Conservation (phyloP, 75 land plant species). For the Cunninghamia lanceolata region DNA sequence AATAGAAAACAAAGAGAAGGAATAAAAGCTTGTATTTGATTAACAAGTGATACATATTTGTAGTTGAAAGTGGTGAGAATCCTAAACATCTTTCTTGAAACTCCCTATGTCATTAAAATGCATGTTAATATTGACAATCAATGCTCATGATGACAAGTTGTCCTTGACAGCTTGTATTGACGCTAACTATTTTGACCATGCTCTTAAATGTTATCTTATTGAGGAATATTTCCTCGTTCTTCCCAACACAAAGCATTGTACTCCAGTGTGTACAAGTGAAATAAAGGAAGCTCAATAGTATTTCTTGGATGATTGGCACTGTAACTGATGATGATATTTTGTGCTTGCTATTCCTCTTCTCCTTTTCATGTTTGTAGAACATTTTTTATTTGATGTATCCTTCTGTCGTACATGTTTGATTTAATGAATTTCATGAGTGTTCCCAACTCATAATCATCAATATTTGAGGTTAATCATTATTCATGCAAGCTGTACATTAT, state of each 20-base stretch:
- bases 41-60: neutral
- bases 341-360: neutral
- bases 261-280: neutral
- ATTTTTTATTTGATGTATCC: neutral
- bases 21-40: neutral
- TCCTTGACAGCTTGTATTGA: too few relatives aligned
- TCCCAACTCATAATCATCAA: neutral
- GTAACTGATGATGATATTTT: neutral
- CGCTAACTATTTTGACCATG: too few relatives aligned
- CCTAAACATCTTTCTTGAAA: too few relatives aligned
- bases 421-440: neutral
- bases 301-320: neutral
- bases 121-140: neutral
- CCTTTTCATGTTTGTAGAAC: too few relatives aligned
- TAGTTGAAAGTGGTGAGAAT: neutral
- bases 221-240: neutral
- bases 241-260: neutral
- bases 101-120: neutral
- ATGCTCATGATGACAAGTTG: too few relatives aligned
- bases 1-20: too few relatives aligned
- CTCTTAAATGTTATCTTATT: too few relatives aligned
- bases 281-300: too few relatives aligned
- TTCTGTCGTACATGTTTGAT: too few relatives aligned
- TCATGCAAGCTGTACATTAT: too few relatives aligned
- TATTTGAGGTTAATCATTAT: too few relatives aligned